Evolutionary conservation across 352 stramenopile genomes (phyloP).

Genomic region (Phytophthora syringae): DNA sequence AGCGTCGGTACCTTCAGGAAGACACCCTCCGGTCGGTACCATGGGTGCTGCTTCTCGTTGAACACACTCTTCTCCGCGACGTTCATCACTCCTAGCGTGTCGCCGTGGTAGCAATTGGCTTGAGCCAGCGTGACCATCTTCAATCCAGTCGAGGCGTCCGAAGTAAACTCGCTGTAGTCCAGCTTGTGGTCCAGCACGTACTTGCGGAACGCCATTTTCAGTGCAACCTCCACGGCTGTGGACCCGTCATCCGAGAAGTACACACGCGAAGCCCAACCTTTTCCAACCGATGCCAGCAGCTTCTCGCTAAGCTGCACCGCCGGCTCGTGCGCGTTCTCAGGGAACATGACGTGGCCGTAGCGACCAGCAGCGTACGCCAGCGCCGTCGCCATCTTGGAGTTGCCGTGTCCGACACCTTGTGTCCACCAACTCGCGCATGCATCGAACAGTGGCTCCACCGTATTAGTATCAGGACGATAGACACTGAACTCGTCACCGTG

Average conservation of each 20-base stretch:
- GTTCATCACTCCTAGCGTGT: slow-evolving; percentile 93
- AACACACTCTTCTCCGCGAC: slow-evolving; percentile 91
- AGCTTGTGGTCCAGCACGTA: slow-evolving; percentile 73
- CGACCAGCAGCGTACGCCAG: slow-evolving; percentile 89
- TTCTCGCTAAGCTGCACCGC: slow-evolving; percentile 81
- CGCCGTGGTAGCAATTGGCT: slow-evolving; percentile 92
- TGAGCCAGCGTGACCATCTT: slow-evolving; percentile 87
- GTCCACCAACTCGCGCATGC: slow-evolving; percentile 94
- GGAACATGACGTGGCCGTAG: slow-evolving; percentile 94
- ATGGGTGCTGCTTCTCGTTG: slow-evolving; percentile 92
- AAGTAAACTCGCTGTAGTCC: slow-evolving; percentile 59
- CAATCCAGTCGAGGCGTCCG: slow-evolving; percentile 30
- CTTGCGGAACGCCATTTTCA: slow-evolving; percentile 94
- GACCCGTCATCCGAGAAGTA: slow-evolving; percentile 94
- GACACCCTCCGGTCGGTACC: slow-evolving; percentile 86
- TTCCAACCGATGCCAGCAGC: slow-evolving; percentile 79
- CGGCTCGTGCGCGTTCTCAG: slow-evolving; percentile 89
- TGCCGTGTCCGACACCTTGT: slow-evolving; percentile 91
- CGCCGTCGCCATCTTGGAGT: slow-evolving; percentile 87
- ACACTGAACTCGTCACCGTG: slow-evolving; percentile 88
- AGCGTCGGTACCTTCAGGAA: slow-evolving; percentile 87
- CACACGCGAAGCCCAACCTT: slow-evolving; percentile 86
- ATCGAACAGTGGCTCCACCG: slow-evolving; percentile 83
- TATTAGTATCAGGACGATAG: slow-evolving; percentile 55
- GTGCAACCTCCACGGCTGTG: slow-evolving; percentile 89